A percentile compares a stretch with the other conserved stretches of the same genome.
Evolutionary conservation across 148 eudicot species (phyloP).

Genomic region (Polygonum maritimum): DNA sequence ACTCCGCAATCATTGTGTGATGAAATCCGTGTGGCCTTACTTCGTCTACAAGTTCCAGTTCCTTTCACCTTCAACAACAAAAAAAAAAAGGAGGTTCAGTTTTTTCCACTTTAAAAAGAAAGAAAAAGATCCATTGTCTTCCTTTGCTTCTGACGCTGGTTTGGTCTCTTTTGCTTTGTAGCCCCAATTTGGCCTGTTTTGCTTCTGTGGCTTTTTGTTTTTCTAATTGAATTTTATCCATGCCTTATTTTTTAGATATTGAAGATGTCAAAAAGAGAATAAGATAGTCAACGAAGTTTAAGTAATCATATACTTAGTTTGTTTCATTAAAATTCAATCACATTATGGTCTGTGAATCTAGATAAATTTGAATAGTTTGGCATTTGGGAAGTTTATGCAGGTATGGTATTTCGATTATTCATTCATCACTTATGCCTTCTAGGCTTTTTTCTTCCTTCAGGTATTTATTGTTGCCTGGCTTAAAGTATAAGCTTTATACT

Average conservation of each 20-base stretch:
- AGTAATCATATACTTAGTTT: background rate
- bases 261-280: background rate
- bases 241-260: background rate
- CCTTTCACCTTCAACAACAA: background rate
- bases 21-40: background rate
- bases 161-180: constrained; percentile 3
- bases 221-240: background rate
- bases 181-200: background rate
- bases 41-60: background rate
- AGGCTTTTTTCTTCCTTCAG: constrained; percentile 12
- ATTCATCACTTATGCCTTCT: background rate
- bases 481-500: constrained; percentile 2
- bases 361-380: background rate
- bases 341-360: background rate
- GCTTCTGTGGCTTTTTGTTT: background rate
- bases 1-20: background rate
- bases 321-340: background rate
- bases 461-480: constrained; percentile 17
- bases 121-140: background rate
- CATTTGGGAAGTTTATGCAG: background rate
- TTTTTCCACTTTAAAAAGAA: background rate
- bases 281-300: background rate
- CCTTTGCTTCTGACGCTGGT: background rate
- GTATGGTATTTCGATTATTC: background rate
- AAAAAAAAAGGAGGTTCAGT: background rate